A percentile compares a stretch with the other conserved stretches of the same genome.
Conservation (phyloP, 208 protist genomes). For the Crithidia acanthocephali region DNA sequence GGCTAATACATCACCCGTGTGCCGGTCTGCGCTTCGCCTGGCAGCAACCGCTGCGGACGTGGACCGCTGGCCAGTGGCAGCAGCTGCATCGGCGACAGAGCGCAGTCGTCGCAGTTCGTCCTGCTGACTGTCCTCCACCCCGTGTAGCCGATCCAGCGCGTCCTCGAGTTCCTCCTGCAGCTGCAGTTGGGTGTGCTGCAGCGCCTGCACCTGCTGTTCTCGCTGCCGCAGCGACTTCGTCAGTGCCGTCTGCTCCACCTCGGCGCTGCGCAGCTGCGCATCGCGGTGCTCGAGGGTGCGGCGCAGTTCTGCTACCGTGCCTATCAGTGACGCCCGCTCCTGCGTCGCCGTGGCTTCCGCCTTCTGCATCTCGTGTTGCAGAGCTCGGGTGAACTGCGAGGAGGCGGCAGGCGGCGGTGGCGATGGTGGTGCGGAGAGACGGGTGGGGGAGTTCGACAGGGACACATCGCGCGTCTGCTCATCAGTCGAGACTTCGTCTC, state of each 20-base stretch:
- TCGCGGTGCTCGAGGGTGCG: slow-evolving; percentile 20
- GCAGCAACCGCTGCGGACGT: no score
- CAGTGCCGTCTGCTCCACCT: slow-evolving; percentile 10
- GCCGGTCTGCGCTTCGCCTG: neutral
- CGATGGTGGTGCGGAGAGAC: slow-evolving; percentile 4
- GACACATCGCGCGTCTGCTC: neutral
- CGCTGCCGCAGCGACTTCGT: slow-evolving; percentile 10
- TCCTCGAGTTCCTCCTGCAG: slow-evolving; percentile 5
- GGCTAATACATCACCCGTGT: neutral
- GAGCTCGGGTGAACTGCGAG: neutral
- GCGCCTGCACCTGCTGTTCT: slow-evolving; percentile 7
- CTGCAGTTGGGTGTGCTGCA: neutral
- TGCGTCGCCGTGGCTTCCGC: neutral
- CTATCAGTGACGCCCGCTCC: neutral
- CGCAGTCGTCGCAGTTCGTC: neutral
- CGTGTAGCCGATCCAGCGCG: neutral
- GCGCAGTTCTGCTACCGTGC: slow-evolving; percentile 6
- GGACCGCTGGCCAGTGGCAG: no score
- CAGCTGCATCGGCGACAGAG: neutral
- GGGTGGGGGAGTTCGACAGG: neutral
- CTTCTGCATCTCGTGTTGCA: neutral
- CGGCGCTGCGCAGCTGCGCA: slow-evolving; percentile 9
- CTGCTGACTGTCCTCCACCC: slow-evolving; percentile 2
- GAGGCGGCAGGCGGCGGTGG: slow-evolving; percentile 2
- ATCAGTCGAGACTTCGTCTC: no score